Evolutionary conservation across 305 asterid genomes (phyloP).

Genomic region (Stenogyne calaminthoides): DNA sequence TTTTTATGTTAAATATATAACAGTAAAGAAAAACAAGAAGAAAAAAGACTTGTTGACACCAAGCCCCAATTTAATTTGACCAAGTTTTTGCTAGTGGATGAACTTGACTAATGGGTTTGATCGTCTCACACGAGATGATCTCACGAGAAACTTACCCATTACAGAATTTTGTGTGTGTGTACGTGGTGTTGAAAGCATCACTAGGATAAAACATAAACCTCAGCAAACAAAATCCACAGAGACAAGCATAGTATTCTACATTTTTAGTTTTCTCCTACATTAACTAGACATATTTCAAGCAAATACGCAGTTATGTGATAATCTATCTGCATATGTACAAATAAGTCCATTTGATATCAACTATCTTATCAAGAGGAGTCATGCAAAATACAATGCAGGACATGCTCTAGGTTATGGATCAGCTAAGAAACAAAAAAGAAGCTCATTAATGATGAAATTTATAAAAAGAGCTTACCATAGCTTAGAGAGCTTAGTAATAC

Average conservation of each 20-base stretch:
- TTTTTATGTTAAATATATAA: constrained; percentile 8
- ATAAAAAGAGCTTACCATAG: not conserved
- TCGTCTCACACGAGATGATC: not conserved
- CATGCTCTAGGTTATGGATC: constrained; percentile 1
- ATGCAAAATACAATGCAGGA: not conserved
- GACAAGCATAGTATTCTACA: not conserved
- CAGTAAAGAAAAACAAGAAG: not conserved
- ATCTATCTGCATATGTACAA: not conserved
- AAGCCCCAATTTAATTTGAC: not conserved
- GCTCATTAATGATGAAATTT: not conserved
- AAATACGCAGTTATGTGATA: not conserved
- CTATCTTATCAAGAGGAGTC: not conserved
- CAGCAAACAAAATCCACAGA: constrained; percentile 14
- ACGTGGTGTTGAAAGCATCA: not conserved
- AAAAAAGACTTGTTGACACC: not conserved
- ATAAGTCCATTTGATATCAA: not conserved
- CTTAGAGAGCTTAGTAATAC: not conserved
- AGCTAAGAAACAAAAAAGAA: not conserved
- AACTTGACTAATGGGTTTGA: not conserved
- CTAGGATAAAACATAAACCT: not conserved
- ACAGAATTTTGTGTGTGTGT: not conserved
- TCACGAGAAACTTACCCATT: not conserved
- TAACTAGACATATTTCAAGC: not conserved
- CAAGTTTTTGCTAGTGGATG: not conserved
- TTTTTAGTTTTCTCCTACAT: not conserved